Evolutionary conservation across 768 basidiomycete species (phyloP), one percentile per base, ranked within the genome.

Genomic region (Wakefieldia striispora): DNA sequence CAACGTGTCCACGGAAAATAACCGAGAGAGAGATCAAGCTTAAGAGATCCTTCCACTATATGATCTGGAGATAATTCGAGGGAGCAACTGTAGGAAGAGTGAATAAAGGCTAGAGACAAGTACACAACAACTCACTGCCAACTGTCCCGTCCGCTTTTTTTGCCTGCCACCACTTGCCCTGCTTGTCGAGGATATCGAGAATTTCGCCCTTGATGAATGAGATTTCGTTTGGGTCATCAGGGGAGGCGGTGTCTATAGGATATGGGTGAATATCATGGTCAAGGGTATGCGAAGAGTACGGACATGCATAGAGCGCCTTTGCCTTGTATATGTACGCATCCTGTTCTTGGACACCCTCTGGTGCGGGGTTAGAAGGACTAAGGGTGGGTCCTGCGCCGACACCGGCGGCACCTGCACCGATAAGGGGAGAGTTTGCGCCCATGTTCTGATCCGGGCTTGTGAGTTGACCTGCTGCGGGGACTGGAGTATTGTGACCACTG

Each of bases 201-300:
- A 92, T 75, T 62, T 97, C 95, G 46, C 93, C 92, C 68, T 97
- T 97, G 44, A 72, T 62, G 69, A 99, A 97, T 41, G 91, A 90
- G 35, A 99, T 88, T 71, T 99, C 97, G 63, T 91, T 97, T 12
- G 95, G 91, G 67, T 99, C 97, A 50, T 97, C 95, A 24, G 88
- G 75, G 3, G 89, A 91, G n/a, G 94, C 95, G 42, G 80, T 81
- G 73, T 99, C 95, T 98, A 69, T 24, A 34, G 56, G 57, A 44
- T 42, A 16, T 34, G 46, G 39, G 55, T 70, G 23, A 66, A 60
- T 40, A 54, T 58, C 36, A 51, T 19, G 38, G 50, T 45, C 45
- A 45, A 56, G 40, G 43, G 37, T 24, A 47, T 50, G 56, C 19
- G 42, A 50, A 39, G 52, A 47, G 43, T 14, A 74, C 84, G 67